Evolutionary conservation across 2,329 filamentous ascomycete species (phyloP), one percentile per base, ranked within the genome.

Genomic region (Fusarium sp.): DNA sequence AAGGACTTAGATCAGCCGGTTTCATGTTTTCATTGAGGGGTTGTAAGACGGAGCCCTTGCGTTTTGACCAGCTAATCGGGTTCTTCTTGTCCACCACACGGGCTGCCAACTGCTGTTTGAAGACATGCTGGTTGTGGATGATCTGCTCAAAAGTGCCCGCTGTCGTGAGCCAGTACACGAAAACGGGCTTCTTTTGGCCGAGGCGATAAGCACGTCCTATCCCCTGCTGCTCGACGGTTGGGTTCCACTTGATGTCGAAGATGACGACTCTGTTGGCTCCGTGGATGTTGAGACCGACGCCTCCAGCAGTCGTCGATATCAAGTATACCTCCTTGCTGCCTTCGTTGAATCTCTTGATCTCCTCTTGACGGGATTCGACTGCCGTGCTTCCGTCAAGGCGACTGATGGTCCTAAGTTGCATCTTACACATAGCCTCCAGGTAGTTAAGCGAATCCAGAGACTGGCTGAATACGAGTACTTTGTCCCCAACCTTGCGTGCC

Each of bases 211-310:
- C 92, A 62, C 95, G 89, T 2, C 94, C 95, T 59, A 98, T 90
- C 2, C 95, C 95, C 82, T 98, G 95, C 77, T 95, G 92, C 80
- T 98, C 95, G 79, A 92, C 87, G 6, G 91, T 88, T 0, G 95
- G 95, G 72, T 95, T 96, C 83, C 92, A 98, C 69, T 88, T 87
- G 78, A 93, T 94, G 79, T 98, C 95, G 64, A 97, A 93, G 22
- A 98, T 92, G 22, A 98, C 88, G 1, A 98, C 93, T 22, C 95
- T 90, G 79, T 95, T 98, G 1, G 95, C 95, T 1, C 92, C 92
- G 44, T 90, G 89, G 14, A 98, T 92, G 69, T 98, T 98, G 58
- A 98, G 85, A 0, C 95, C 95, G 2, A 95, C 84, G 0, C 94
- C 94, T 24, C 95, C 95, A 10, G 95, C 94, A 68, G 83, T 91